Evolutionary conservation across 441 rosid genomes (phyloP), one percentile per base, ranked within the genome.

Genomic region (Eutrema salsugineum): DNA sequence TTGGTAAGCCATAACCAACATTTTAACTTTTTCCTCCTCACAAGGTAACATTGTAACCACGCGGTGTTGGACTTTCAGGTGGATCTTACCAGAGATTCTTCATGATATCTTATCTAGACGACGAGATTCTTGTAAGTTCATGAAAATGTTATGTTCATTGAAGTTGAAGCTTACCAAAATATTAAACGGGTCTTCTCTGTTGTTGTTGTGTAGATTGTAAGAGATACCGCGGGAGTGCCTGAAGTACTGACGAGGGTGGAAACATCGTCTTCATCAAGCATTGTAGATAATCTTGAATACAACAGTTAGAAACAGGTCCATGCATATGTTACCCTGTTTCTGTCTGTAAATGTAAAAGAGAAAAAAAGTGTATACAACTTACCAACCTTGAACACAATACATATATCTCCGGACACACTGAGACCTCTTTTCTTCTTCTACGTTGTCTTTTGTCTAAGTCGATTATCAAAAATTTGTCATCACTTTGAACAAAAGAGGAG

Each of bases 71-170:
- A 47, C 76, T 67, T 87, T 69, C 80, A 94, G 98, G 84, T 80
- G 93, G 97, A 68, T 64, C 88, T 69, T 91, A 85, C 75, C 89
- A 89, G 71, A 88, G 97, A 76, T 86, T 91, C 69, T 93, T 93
- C 85, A 86, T 89, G 94, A 91, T 93, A 72, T 89, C 97, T 65
- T 91, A 91, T 81, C 87, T 93, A 58, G 98, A 93, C 59, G 96
- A 89, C 50, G 98, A 93, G 87, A 91, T 75, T 53, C 78, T 75
- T 61, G 78, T 75, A 28, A 68, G 78, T 54, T 10, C 0, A 1
- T 11, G 4, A 17, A 17, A 53, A 0, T 35, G 11, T 51, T 51
- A 24, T 51, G 49, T 7, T 28, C 49, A 28, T 33, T 22, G n/a
- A 27, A 17, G 4, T 66, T 63, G 50, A 27, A 68, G 28, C 22